Base-by-base conservation (phyloP, 2,329 filamentous ascomycete species). In the Alternaria sp. region DNA sequence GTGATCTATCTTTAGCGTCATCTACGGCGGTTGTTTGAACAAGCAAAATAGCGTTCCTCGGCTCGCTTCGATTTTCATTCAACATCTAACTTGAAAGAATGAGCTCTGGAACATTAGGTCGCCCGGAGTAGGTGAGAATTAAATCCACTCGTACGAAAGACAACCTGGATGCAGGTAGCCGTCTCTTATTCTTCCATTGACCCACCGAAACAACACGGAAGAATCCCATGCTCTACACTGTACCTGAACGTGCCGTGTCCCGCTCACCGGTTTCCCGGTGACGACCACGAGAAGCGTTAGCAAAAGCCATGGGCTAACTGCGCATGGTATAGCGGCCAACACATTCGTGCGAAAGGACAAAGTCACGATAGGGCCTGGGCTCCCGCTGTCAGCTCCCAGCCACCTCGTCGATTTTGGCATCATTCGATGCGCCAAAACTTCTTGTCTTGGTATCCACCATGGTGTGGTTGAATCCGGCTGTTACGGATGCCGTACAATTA, bases 161-260 rank as follows among this genome's bases (percentile, higher is more conserved):
- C 32, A 40, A 30, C 45, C 18, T 8, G 41, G 20, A 50, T 57
- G 61, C 46, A 57, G 46, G 54, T 51, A 50, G 46, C 46, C 30
- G 46, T 34, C 25, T 44, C 14, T 22, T 38, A 22, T 25, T 34
- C 20, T 38, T 18, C 49, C 27, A 16, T 25, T 25, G 28, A 27
- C 25, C 46, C 48, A n/a, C 45, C 41, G 8, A 30, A 49, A 46
- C 32, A 27, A n/a, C 28, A n/a, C 20, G 40, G 45, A 43, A 54
- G 51, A 30, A 45, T 48, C 16, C 20, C 34, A 62, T 34, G 28
- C 18, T 50, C 34, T 27, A 48, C 14, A 51, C 16, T 46, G 57
- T 63, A 27, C 36, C 54, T 54, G 61, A 56, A 12, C 41, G 54
- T 64, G 63, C 57, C 58, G 58, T 57, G 45, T 59, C 25, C 44